phyloP scores from a whole-genome alignment of 345 rosid species.

The Eucalyptus leucophloia region DNA sequence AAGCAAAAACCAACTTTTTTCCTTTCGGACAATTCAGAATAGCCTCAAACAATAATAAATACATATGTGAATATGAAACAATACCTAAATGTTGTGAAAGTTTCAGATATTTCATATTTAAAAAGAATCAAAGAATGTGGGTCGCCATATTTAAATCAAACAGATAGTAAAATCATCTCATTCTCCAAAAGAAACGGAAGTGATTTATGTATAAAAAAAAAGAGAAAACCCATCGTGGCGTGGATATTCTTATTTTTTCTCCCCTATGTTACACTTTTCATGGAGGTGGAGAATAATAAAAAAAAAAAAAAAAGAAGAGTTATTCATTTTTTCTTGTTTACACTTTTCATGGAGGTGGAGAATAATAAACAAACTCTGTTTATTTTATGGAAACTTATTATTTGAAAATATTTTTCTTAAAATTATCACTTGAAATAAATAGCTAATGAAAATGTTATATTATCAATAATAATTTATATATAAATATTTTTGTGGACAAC shows the following conservation, averaged over 20 bases:
- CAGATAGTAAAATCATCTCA: background rate
- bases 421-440: background rate
- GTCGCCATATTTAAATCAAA: background rate
- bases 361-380: background rate
- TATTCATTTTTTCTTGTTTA: too few species aligned
- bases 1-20: background rate
- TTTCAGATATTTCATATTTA: background rate
- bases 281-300: background rate
- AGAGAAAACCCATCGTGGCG: too few species aligned
- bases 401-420: rapidly evolving
- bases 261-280: background rate
- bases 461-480: background rate
- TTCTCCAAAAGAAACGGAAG: background rate
- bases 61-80: background rate
- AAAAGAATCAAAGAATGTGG: background rate
- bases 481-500: rapidly evolving
- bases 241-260: too few species aligned
- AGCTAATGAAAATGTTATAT: background rate
- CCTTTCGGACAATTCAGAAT: background rate
- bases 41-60: background rate
- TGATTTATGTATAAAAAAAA: background rate
- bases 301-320: too few species aligned
- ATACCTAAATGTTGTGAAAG: background rate
- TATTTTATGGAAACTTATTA: too few species aligned
- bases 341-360: background rate